Evolutionary conservation across 306 rosid genomes (phyloP).

Genomic region (Quercus suber): DNA sequence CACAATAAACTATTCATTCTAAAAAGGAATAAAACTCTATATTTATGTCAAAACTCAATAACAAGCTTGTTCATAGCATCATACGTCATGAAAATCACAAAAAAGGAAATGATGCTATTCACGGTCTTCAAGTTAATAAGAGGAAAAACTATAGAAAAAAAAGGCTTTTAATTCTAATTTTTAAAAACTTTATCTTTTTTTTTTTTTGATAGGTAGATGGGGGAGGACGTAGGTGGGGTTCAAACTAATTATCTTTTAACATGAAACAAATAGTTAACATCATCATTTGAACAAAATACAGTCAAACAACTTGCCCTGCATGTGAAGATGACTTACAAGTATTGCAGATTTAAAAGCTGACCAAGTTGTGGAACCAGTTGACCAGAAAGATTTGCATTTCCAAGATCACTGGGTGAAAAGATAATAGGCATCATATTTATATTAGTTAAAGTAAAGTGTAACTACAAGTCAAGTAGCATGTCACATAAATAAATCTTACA

Average conservation of each 20-base stretch:
- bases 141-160: no score
- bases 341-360: conserved; percentile 65
- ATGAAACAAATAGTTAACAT: not conserved
- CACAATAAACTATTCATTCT: no score
- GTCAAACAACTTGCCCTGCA: not conserved
- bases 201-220: no score
- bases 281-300: not conserved
- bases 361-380: conserved; percentile 75
- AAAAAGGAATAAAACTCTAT: no score
- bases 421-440: conserved; percentile 11
- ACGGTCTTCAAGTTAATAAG: no score
- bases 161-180: no score
- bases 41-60: no score
- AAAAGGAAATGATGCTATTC: no score
- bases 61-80: no score
- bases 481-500: conserved; percentile 53
- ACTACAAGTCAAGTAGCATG: conserved; percentile 9
- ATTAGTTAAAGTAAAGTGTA: not conserved
- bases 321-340: conserved; percentile 64
- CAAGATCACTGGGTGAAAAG: conserved; percentile 72
- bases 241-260: not conserved
- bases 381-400: conserved; percentile 91
- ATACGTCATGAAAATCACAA: no score
- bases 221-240: no score
- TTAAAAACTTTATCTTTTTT: no score